phyloP scores from a whole-genome alignment of 2,329 filamentous ascomycete species.

The Verruconis gallopava region DNA sequence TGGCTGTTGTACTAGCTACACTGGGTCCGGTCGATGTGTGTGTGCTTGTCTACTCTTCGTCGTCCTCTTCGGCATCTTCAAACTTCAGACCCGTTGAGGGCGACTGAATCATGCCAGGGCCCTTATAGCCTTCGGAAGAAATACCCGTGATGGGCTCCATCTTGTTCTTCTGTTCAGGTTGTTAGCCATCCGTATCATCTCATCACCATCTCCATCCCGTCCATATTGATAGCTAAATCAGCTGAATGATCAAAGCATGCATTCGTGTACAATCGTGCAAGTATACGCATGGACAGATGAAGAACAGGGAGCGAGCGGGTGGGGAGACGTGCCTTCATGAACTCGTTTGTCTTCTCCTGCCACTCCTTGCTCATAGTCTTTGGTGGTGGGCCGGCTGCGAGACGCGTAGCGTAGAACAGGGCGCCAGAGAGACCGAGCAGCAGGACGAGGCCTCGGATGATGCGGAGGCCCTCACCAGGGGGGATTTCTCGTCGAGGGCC shows the following conservation, averaged over 20 bases:
- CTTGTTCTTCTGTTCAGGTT: constrained; percentile 27
- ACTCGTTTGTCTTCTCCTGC: constrained; percentile 92
- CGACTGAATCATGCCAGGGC: constrained; percentile 66
- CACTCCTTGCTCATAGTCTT: constrained; percentile 93
- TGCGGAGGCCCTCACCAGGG: constrained; percentile 70
- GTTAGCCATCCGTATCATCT: too few species aligned
- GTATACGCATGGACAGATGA: too few species aligned
- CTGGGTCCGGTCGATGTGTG: too few species aligned
- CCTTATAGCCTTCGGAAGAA: constrained; percentile 63
- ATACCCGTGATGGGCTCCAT: constrained; percentile 79
- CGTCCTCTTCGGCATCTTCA: constrained; percentile 8
- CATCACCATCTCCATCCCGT: too few species aligned
- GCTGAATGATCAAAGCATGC: too few species aligned
- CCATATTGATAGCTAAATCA: too few species aligned
- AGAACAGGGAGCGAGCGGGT: not conserved
- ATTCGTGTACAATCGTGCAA: too few species aligned
- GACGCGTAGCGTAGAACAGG: constrained; percentile 60
- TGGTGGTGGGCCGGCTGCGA: constrained; percentile 59
- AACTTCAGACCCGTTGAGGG: constrained; percentile 12
- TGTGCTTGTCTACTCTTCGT: constrained; percentile 2
- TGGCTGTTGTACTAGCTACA: too few species aligned
- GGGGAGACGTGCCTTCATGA: constrained; percentile 58
- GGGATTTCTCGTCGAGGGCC: constrained; percentile 75
- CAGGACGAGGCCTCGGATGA: constrained; percentile 59
- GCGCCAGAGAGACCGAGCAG: constrained; percentile 51